Percentiles rank a stretch among this genome's conserved stretches.
These are phyloP conservation scores for Gossypium schwendimanii DNA, from an alignment of 441 rosid genomes.

Conservation along the genomic window DNA sequence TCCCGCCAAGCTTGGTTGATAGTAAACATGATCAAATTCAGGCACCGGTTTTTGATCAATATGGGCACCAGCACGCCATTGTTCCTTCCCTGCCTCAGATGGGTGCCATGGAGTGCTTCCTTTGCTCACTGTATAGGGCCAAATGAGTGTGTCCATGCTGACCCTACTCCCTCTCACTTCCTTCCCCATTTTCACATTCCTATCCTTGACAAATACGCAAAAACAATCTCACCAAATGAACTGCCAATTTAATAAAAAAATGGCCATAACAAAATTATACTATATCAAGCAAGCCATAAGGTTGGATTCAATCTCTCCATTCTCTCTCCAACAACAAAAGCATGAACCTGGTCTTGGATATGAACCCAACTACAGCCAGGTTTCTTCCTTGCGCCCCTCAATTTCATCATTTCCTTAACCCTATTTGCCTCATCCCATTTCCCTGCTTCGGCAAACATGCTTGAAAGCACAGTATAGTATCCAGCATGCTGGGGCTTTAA, in stretches of 20 bases:
- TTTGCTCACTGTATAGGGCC: neutral
- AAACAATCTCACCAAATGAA: neutral
- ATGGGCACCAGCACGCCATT: neutral
- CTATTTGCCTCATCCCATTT: conserved; percentile 38
- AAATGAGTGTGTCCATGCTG: neutral
- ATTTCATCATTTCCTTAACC: conserved; percentile 33
- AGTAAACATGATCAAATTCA: neutral
- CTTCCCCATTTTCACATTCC: neutral
- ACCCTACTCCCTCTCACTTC: neutral
- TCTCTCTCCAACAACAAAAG: conserved; percentile 26
- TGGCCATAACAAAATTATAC: neutral
- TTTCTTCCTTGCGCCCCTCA: conserved; percentile 27
- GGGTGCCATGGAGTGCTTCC: neutral
- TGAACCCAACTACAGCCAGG: conserved; percentile 44
- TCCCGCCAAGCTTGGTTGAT: neutral
- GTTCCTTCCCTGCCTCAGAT: neutral
- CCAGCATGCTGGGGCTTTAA: conserved; percentile 33
- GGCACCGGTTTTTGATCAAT: neutral
- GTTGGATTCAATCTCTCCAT: conserved; percentile 18
- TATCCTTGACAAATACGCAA: neutral
- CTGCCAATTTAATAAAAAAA: neutral
- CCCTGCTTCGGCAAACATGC: conserved; percentile 36
- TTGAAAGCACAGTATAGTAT: conserved; percentile 30
- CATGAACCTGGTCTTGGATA: conserved; percentile 18
- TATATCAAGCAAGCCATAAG: conserved; percentile 11